Percentiles rank a stretch among this genome's conserved stretches.
These are phyloP conservation scores for Microbotryum violaceum DNA, from an alignment of 1,284 basidiomycete genomes.

Conservation along the genomic window DNA sequence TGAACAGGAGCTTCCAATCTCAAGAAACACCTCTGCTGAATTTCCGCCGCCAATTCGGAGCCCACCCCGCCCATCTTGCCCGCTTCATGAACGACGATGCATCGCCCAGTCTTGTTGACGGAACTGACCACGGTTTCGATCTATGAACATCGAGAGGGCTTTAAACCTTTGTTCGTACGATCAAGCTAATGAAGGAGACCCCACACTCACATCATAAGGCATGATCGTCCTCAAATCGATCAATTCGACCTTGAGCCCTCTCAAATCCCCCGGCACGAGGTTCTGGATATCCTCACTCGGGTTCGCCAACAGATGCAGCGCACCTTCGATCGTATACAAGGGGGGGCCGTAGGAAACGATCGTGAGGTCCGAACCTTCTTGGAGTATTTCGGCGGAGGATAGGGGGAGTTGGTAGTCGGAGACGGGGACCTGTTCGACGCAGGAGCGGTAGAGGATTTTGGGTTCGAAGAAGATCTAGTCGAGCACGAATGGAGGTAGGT, in stretches of 20 bases:
- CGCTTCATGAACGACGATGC: slow-evolving; percentile 87
- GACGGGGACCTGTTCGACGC: slow-evolving; percentile 85
- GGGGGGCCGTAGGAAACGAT: slow-evolving; percentile 87
- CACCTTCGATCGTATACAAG: slow-evolving; percentile 78
- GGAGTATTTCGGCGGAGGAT: slow-evolving; percentile 65
- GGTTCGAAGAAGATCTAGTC: slow-evolving; percentile 69
- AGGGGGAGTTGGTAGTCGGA: slow-evolving; percentile 80
- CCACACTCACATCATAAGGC: slow-evolving; percentile 64
- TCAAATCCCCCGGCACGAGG: slow-evolving; percentile 61
- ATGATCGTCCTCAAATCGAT: slow-evolving; percentile 85
- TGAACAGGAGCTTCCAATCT: slow-evolving; percentile 79
- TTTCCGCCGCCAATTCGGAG: slow-evolving; percentile 74
- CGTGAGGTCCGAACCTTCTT: slow-evolving; percentile 70
- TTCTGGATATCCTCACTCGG: slow-evolving; percentile 59
- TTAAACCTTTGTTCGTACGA: too few relatives aligned
- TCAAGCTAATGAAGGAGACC: neutral
- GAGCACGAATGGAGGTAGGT: neutral
- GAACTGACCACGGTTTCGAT: slow-evolving; percentile 64
- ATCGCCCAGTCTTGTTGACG: slow-evolving; percentile 68
- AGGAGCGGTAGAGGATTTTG: slow-evolving; percentile 76
- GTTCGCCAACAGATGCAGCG: slow-evolving; percentile 56
- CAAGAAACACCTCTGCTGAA: slow-evolving; percentile 77
- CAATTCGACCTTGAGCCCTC: slow-evolving; percentile 69
- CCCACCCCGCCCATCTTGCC: slow-evolving; percentile 76
- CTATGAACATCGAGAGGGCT: neutral